Evolutionary conservation across 306 rosid genomes (phyloP), one percentile per base, ranked within the genome.

Genomic region (Medicago arabica): DNA sequence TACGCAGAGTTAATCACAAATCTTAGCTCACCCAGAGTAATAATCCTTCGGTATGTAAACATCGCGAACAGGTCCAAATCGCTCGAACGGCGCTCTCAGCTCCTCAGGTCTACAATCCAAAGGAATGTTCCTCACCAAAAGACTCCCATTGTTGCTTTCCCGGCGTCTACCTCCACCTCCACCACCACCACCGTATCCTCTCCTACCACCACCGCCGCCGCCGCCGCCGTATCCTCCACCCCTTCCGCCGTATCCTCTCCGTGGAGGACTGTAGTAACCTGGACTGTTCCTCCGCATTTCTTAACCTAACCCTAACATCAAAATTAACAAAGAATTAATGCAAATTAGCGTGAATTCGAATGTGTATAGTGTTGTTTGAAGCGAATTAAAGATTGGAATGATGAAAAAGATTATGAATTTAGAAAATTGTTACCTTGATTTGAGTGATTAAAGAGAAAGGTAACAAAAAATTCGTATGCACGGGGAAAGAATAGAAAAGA

Each of bases 11-110:
- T 44, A 12, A 15, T 34, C 41, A 72, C 31, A 34, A 43, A 58
- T 25, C 17, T 72, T 2, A 61, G 69, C 95, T 88, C 75, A 96
- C 99, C 98, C 98, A 67, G 99, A 58, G 80, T 96, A 90, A 85
- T 88, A 96, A 81, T 96, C 98, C 89, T 90, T 92, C 1, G 99
- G 99, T 17, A 96, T 88, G 83, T 96, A 96, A 53, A 96, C 98
- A 69, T 96, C 99, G 36, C 99, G 87, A 69, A 96, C 99, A 18
- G 88, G 83, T 58, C 99, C 99, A 40, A 90, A 96, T 65, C 98
- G 91, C 83, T 96, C 99, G 67, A 96, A 96, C 0, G 97, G 91
- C 23, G 69, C 87, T 23, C 97, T 87, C 40, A 96, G 93, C 60
- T 96, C 99, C 67, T 96, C 99, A 4, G 98, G 38, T 51, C 99